These are phyloP conservation scores for Asterionellopsis glacialis DNA, from an alignment of 108 stramenopile species.

Conservation along the genomic window DNA sequence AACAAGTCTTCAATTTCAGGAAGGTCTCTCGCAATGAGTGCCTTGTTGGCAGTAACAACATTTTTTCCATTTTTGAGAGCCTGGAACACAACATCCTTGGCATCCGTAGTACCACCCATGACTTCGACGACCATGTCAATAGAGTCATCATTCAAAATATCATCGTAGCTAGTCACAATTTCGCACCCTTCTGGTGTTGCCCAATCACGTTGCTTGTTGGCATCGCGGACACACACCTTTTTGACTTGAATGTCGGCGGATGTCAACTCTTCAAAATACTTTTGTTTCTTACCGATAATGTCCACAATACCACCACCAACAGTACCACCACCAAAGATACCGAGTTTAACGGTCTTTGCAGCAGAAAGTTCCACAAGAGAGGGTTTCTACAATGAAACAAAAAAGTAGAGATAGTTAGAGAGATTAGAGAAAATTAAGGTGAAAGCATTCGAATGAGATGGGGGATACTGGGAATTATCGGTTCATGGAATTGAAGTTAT, in stretches of 20 bases:
- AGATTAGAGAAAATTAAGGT: too few relatives aligned
- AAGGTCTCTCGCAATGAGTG: conserved; percentile 87
- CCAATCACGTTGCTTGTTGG: conserved; percentile 75
- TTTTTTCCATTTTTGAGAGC: conserved; percentile 78
- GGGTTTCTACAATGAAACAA: too few relatives aligned
- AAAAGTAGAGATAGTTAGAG: too few relatives aligned
- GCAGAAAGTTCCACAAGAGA: too few relatives aligned
- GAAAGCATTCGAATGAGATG: too few relatives aligned
- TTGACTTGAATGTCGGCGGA: conserved; percentile 58
- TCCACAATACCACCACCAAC: conserved; percentile 97
- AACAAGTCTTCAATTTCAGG: conserved; percentile 81
- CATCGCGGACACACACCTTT: conserved; percentile 74
- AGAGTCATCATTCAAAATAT: conserved; percentile 75
- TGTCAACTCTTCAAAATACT: conserved; percentile 64
- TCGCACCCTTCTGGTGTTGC: conserved; percentile 61
- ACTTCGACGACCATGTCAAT: conserved; percentile 94
- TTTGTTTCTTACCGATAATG: conserved; percentile 67
- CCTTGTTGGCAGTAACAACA: conserved; percentile 97
- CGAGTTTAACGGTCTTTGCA: conserved; percentile 8
- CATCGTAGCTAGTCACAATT: conserved; percentile 73
- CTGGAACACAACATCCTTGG: conserved; percentile 82
- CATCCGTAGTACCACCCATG: conserved; percentile 90
- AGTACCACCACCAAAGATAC: conserved; percentile 91
- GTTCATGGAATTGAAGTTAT: too few relatives aligned
- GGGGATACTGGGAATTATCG: too few relatives aligned